A percentile compares a stretch with the other conserved stretches of the same genome.
These are phyloP conservation scores for Flaveria robusta DNA, from an alignment of 129 eudicot genomes.

Conservation along the genomic window DNA sequence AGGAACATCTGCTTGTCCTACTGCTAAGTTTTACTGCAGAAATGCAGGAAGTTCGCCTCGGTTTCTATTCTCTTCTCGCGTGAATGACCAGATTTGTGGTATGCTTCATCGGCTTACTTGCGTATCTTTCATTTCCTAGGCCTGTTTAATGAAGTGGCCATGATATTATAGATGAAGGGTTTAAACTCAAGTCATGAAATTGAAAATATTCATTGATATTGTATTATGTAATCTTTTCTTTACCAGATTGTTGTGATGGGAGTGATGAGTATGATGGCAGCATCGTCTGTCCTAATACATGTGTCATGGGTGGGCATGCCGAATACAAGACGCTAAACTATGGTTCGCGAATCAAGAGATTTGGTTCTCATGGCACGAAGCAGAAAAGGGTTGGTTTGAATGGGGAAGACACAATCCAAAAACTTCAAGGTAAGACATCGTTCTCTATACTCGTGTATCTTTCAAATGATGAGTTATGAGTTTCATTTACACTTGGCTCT, in stretches of 20 bases:
- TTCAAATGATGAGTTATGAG: not conserved
- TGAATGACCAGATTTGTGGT: constrained; percentile 95
- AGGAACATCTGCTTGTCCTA: constrained; percentile 98
- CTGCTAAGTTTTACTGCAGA: constrained; percentile 78
- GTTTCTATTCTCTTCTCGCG: constrained; percentile 84
- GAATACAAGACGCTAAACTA: constrained; percentile 44
- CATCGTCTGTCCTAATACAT: constrained; percentile 70
- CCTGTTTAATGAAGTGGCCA: not conserved
- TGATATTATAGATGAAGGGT: not conserved
- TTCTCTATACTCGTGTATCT: not conserved
- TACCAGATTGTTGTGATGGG: constrained; percentile 94
- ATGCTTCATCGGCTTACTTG: constrained; percentile 22
- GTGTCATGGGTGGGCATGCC: constrained; percentile 89
- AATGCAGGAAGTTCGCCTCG: constrained; percentile 84
- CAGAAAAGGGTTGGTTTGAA: constrained; percentile 31
- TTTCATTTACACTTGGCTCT: constrained; percentile 1
- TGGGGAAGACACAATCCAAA: constrained; percentile 48
- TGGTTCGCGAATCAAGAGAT: constrained; percentile 32
- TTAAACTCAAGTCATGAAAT: not conserved
- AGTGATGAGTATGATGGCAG: constrained; percentile 89
- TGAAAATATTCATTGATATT: not conserved
- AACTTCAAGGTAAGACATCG: constrained; percentile 52
- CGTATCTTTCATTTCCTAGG: no score
- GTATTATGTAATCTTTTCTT: not conserved
- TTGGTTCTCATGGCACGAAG: constrained; percentile 36